A percentile compares a stretch with the other conserved stretches of the same genome.
Conservation (phyloP, 257 asterid genomes). For the Solanum clarkiae region DNA sequence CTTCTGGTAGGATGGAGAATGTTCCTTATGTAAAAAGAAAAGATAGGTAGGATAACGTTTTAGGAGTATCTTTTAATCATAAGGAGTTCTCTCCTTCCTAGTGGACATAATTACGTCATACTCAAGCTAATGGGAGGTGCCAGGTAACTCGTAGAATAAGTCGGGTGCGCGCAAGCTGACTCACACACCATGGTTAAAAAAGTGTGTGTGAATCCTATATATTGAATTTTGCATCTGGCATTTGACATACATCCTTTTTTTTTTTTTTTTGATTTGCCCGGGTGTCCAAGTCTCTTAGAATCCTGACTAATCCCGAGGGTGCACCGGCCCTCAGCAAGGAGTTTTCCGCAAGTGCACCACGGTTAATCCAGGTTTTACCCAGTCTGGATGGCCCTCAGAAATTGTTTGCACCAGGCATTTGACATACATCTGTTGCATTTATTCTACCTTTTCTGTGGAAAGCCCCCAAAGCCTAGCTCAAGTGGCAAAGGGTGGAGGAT, state of each 20-base stretch:
- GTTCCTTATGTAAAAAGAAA: background rate
- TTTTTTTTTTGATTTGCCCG: no score
- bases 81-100: background rate
- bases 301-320: no score
- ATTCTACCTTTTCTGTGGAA: background rate
- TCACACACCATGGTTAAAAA: background rate
- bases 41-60: background rate
- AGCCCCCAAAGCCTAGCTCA: no score
- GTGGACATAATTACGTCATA: background rate
- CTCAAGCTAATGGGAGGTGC: background rate
- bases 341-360: no score
- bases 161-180: background rate
- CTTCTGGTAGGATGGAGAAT: background rate
- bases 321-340: no score
- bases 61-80: background rate
- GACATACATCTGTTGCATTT: background rate
- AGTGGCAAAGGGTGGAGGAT: no score
- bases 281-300: no score
- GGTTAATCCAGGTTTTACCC: no score
- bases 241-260: background rate
- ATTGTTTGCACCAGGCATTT: background rate
- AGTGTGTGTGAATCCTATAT: background rate
- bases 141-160: background rate
- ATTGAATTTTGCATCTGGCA: background rate
- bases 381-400: no score